Evolutionary conservation across 768 basidiomycete species (phyloP).

Genomic region (Piloderma croceum): DNA sequence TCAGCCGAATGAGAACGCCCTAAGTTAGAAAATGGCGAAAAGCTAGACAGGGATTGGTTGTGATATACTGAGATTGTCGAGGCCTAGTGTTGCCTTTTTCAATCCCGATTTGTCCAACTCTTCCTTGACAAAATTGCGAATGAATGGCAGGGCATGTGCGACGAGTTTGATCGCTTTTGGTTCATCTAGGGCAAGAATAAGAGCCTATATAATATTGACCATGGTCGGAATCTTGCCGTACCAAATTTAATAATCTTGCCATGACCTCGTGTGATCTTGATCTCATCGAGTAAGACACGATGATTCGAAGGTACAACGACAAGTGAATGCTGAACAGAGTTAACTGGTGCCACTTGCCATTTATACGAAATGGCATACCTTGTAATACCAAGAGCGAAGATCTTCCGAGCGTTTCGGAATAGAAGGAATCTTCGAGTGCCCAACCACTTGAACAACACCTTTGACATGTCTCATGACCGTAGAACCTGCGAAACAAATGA

Average conservation of each 20-base stretch:
- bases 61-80: no score
- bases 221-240: constrained; percentile 24
- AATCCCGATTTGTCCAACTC: constrained; percentile 45
- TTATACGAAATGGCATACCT: constrained; percentile 36
- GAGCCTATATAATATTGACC: not conserved
- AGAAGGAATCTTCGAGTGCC: constrained; percentile 50
- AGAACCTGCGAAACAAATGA: constrained; percentile 26
- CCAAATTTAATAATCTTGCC: constrained; percentile 61
- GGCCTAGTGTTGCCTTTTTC: constrained; percentile 1
- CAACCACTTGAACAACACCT: constrained; percentile 75
- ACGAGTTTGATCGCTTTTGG: constrained; percentile 73
- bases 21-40: no score
- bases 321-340: constrained; percentile 52
- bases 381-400: constrained; percentile 66
- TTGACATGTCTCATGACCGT: constrained; percentile 60
- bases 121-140: constrained; percentile 53
- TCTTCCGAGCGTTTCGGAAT: constrained; percentile 51
- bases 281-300: constrained; percentile 36
- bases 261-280: constrained; percentile 49
- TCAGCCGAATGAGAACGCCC: no score
- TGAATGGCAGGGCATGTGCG: constrained; percentile 56
- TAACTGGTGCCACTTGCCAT: not conserved
- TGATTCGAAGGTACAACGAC: constrained; percentile 66
- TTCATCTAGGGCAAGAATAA: constrained; percentile 42
- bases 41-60: no score